A percentile compares a stretch with the other conserved stretches of the same genome.
phyloP scores from a whole-genome alignment of 192 early-diverging fungal species.

The Mortierella claussenii region DNA sequence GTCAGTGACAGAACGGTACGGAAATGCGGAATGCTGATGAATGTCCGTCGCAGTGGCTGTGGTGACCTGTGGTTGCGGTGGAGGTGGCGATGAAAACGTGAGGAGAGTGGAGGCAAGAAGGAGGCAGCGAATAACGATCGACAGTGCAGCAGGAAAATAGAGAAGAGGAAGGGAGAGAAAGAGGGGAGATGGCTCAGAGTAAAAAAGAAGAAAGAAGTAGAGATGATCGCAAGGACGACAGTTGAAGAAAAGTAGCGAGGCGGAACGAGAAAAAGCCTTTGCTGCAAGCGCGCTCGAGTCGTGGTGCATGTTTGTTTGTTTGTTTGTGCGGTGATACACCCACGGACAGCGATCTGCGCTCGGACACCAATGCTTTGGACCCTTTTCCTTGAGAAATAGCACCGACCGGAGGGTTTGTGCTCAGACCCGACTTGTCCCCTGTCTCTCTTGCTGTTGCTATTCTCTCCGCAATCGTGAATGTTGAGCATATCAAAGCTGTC shows the following conservation, averaged over 20 bases:
- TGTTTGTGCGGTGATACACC: too few species aligned
- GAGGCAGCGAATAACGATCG: background rate
- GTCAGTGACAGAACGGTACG: background rate
- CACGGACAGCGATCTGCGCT: too few species aligned
- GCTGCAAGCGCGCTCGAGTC: background rate
- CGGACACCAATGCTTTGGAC: too few species aligned
- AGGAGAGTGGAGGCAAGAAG: background rate
- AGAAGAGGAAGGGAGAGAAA: background rate
- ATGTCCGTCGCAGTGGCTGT: background rate
- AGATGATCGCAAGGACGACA: background rate
- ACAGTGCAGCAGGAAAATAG: background rate
- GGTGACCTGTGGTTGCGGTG: too few species aligned
- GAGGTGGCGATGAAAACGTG: too few species aligned
- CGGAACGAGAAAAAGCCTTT: background rate
- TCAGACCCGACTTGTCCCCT: too few species aligned
- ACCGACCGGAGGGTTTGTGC: slow-evolving; percentile 16
- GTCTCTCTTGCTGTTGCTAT: too few species aligned
- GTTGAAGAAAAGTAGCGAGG: background rate
- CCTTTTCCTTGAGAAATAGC: too few species aligned
- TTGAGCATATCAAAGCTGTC: too few species aligned
- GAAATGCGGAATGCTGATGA: background rate
- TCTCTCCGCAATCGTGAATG: too few species aligned
- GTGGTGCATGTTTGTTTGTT: too few species aligned
- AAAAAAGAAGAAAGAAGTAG: background rate
- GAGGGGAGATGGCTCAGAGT: background rate